Conservation (phyloP, 2,329 filamentous ascomycete species). For the Cordyceps farinosa region DNA sequence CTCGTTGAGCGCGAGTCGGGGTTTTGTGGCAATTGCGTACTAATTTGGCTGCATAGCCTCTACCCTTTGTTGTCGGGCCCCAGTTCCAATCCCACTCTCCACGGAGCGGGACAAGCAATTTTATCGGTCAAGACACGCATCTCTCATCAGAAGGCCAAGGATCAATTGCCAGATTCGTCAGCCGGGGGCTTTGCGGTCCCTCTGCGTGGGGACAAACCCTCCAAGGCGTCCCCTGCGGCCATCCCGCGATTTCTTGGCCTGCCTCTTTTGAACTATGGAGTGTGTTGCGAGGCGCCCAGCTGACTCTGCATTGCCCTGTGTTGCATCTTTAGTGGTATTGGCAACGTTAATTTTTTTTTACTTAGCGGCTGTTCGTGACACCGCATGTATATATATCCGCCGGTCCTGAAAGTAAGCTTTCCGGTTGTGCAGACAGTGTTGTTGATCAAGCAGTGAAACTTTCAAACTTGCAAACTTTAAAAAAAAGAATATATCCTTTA, state of each 20-base stretch:
- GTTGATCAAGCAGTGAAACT: background rate
- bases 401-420: background rate
- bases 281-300: background rate
- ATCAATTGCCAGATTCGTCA: conserved; percentile 1
- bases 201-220: background rate
- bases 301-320: background rate
- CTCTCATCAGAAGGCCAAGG: background rate
- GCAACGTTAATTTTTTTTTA: background rate
- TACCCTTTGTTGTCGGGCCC: background rate
- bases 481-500: background rate
- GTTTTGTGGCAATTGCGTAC: background rate
- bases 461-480: background rate
- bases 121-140: background rate
- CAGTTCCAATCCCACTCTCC: background rate
- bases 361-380: background rate
- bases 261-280: background rate
- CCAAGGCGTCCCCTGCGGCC: conserved; percentile 3
- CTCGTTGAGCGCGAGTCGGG: background rate
- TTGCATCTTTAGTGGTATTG: background rate
- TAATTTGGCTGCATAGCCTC: background rate
- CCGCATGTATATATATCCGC: background rate
- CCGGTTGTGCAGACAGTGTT: background rate
- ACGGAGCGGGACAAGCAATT: background rate
- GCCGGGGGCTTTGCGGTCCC: background rate
- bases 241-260: conserved; percentile 10